These are phyloP conservation scores for Teunomyces lycoperdinae DNA, from an alignment of 805 yeast genomes.

Conservation along the genomic window DNA sequence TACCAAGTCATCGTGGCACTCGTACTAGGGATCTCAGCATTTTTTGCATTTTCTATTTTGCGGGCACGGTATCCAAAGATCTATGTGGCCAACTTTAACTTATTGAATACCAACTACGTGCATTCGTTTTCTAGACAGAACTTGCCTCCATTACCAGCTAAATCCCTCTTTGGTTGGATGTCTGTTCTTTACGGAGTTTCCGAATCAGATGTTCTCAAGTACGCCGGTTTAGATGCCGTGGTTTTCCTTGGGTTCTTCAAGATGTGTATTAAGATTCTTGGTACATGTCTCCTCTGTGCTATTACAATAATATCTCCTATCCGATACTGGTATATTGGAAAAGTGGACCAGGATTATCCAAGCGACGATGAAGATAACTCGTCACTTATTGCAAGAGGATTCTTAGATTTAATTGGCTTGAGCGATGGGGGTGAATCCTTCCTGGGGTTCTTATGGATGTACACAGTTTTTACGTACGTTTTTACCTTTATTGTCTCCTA, in stretches of 20 bases:
- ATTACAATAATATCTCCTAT: conserved; percentile 78
- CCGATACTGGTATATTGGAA: conserved; percentile 78
- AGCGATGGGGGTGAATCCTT: conserved; percentile 29
- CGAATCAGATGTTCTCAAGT: conserved; percentile 77
- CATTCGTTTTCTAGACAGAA: conserved; percentile 44
- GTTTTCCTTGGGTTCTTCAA: conserved; percentile 89
- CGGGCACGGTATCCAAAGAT: conserved; percentile 75
- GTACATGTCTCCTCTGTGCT: conserved; percentile 66
- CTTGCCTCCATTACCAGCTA: conserved; percentile 57
- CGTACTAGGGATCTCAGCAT: conserved; percentile 64
- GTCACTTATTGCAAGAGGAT: background rate
- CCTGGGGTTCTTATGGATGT: conserved; percentile 73
- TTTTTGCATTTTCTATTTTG: conserved; percentile 65
- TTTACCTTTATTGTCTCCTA: conserved; percentile 69
- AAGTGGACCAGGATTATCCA: conserved; percentile 47
- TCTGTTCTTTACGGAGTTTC: conserved; percentile 58
- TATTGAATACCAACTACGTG: conserved; percentile 40
- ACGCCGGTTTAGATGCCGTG: conserved; percentile 92
- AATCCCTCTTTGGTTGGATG: conserved; percentile 78
- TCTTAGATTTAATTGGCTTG: background rate
- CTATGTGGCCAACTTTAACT: conserved; percentile 74
- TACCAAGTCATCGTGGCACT: conserved; percentile 75
- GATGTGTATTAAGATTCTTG: conserved; percentile 72
- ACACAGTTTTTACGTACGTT: conserved; percentile 80
- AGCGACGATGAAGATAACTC: conserved; percentile 18